Conservation (phyloP, 2,329 filamentous ascomycete species). For the Fusarium vanettenii region DNA sequence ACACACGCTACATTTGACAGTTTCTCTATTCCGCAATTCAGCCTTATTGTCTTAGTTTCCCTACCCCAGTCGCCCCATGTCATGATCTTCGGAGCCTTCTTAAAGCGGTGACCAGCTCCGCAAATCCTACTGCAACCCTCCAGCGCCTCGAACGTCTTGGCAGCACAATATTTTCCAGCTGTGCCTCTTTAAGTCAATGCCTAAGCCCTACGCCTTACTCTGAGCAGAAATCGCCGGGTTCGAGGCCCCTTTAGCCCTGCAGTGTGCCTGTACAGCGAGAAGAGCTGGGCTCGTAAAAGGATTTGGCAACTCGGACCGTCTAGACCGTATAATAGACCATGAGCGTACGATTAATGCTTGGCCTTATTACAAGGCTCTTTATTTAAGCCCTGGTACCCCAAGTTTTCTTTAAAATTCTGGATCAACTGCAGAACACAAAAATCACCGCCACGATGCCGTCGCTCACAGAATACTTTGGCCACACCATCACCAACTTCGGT, state of each 20-base stretch:
- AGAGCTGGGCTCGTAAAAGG: too few relatives aligned
- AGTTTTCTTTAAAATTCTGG: background rate
- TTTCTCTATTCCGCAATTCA: background rate
- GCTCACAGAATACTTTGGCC: conserved; percentile 35
- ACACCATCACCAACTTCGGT: conserved; percentile 43
- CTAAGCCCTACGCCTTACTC: background rate
- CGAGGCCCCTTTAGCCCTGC: background rate
- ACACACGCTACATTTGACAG: background rate
- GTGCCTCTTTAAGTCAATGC: background rate
- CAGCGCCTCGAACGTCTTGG: background rate
- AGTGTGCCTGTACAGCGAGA: background rate
- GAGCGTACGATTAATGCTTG: background rate
- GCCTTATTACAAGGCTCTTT: background rate
- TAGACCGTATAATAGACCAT: background rate
- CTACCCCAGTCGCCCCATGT: too few relatives aligned
- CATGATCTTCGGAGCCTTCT: background rate
- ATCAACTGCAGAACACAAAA: background rate
- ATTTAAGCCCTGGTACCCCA: background rate
- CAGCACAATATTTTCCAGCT: background rate
- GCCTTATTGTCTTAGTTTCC: background rate
- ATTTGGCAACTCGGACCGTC: background rate
- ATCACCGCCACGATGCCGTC: conserved; percentile 37
- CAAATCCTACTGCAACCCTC: background rate
- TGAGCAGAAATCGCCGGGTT: conserved; percentile 2
- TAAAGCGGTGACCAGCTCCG: background rate